Percentiles rank a stretch among this genome's conserved stretches.
Conservation (phyloP, 2,329 filamentous ascomycete species). For the Phyllosticta citrichinensis region DNA sequence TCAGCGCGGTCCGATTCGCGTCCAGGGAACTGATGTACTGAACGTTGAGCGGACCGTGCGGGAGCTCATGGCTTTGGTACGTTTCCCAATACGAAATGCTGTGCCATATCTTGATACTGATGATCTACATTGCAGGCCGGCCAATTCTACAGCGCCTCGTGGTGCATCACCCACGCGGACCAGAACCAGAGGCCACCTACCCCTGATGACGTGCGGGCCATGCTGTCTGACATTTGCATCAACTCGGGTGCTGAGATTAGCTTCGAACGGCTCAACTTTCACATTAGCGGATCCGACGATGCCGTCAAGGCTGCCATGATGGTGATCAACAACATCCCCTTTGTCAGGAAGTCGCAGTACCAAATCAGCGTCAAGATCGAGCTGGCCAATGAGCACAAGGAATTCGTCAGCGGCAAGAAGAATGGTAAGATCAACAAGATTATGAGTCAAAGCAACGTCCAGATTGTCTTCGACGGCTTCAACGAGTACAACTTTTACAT, state of each 20-base stretch:
- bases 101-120: slow-evolving; percentile 15
- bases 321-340: slow-evolving; percentile 84
- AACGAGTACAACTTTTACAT: slow-evolving; percentile 99
- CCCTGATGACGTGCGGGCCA: slow-evolving; percentile 66
- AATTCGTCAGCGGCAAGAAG: slow-evolving; percentile 98
- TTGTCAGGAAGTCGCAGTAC: slow-evolving; percentile 77
- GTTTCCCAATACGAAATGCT: slow-evolving; percentile 22
- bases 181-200: slow-evolving; percentile 51
- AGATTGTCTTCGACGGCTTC: slow-evolving; percentile 98
- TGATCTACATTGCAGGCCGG: slow-evolving; percentile 52
- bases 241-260: slow-evolving; percentile 92
- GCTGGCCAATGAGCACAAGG: slow-evolving; percentile 97
- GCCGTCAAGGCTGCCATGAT: slow-evolving; percentile 90
- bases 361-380: slow-evolving; percentile 98
- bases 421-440: slow-evolving; percentile 99
- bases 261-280: slow-evolving; percentile 90
- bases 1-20: slow-evolving; percentile 72
- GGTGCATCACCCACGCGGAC: slow-evolving; percentile 81
- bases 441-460: slow-evolving; percentile 98
- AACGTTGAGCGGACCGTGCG: slow-evolving; percentile 91
- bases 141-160: slow-evolving; percentile 94
- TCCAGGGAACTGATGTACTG: slow-evolving; percentile 86
- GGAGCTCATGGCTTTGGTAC: slow-evolving; percentile 87
- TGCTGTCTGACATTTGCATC: slow-evolving; percentile 91
- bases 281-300: slow-evolving; percentile 91